These are phyloP conservation scores for Ascochyta clinopodiicola DNA, from an alignment of 2,329 filamentous ascomycete species.

Conservation along the genomic window DNA sequence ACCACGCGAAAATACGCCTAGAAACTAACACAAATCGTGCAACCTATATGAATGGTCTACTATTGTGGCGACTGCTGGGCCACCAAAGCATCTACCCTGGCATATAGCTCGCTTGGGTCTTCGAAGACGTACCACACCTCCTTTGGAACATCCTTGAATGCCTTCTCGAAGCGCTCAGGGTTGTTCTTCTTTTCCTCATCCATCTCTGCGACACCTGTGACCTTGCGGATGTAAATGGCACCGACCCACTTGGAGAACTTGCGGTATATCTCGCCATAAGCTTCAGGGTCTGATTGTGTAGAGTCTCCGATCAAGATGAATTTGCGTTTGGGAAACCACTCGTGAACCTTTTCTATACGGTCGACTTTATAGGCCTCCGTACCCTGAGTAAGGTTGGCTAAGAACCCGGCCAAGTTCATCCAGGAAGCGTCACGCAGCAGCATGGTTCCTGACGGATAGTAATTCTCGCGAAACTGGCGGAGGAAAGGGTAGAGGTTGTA, in stretches of 20 bases:
- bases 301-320: constrained; percentile 89
- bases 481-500: constrained; percentile 95
- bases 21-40: not conserved
- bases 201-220: constrained; percentile 76
- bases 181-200: constrained; percentile 72
- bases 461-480: constrained; percentile 70
- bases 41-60: constrained; percentile 3
- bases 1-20: not conserved
- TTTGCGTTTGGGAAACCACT: constrained; percentile 78
- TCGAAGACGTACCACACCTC: constrained; percentile 83
- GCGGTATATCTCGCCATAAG: constrained; percentile 80
- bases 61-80: constrained; percentile 10
- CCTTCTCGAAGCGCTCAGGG: constrained; percentile 78
- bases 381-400: constrained; percentile 78
- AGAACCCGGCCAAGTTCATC: constrained; percentile 81
- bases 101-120: constrained; percentile 69
- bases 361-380: constrained; percentile 87
- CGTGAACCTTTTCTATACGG: constrained; percentile 77
- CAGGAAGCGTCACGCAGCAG: constrained; percentile 85
- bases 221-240: constrained; percentile 85
- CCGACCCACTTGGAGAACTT: constrained; percentile 77
- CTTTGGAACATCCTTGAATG: constrained; percentile 76
- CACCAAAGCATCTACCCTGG: constrained; percentile 44
- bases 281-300: constrained; percentile 89
- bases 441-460: constrained; percentile 80